Evolutionary conservation across 2,329 filamentous ascomycete species (phyloP), one percentile per base, ranked within the genome.

Genomic region (Thielaviopsis euricoi): DNA sequence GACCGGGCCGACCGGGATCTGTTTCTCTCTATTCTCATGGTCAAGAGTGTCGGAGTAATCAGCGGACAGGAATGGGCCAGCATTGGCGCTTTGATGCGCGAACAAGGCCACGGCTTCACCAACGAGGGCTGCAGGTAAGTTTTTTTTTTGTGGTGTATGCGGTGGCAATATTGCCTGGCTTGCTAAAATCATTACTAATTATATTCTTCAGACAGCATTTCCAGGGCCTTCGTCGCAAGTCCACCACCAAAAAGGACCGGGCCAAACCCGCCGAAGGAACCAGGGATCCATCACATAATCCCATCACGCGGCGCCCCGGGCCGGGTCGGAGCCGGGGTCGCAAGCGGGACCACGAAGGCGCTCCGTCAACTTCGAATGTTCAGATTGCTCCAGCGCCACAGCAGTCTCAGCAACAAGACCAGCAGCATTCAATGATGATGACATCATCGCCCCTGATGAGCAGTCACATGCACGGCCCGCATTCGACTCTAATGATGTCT

Each of bases 121-220:
- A 82, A 82, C 71, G 79, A 82, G 66, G 79, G 79, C 63, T 82
- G 79, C 63, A 77, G 79, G 79, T 82, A 70, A 71, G 78, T 76
- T 53, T 55, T 43, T 58, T 23, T 50, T 33, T 43, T 40, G 26
- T 21, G 6, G 29, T 37, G 6, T n/a, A n/a, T n/a, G 9, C 37
- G 15, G 13, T 37, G 46, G n/a, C 29, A 10, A 33, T 21, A 6
- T 26, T 23, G 12, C 23, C 13, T 10, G 13, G n/a, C 13, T 54
- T 53, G n/a, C 21, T 26, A 21, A 40, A 46, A 23, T 25, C 25
- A 48, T 29, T 46, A 29, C n/a, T 23, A 37, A 58, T n/a, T n/a
- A 26, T 5, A 43, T n/a, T 12, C 4, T 56, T 21, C 29, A 82
- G 79, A 43, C 79, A 82, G 71, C 79, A 82, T 64, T 82, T 82